phyloP scores from a whole-genome alignment of 805 yeast genomes.

The Ogataea haglerorum region DNA sequence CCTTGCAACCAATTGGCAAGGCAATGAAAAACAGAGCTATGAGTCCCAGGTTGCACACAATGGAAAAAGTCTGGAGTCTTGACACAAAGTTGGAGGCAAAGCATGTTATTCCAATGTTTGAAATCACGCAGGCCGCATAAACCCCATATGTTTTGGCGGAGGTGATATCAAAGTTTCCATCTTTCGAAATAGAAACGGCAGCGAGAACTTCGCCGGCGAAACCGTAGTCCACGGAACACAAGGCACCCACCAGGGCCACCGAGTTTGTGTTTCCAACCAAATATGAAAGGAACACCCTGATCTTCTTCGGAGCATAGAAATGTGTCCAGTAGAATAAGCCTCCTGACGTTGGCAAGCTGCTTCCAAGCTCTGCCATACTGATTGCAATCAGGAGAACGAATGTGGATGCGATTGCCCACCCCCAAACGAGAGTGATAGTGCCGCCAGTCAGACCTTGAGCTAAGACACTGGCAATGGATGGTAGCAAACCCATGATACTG shows the following conservation, averaged over 20 bases:
- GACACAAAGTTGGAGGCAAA: constrained; percentile 40
- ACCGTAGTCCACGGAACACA: constrained; percentile 43
- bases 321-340: constrained; percentile 57
- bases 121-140: constrained; percentile 40
- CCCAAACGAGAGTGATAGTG: constrained; percentile 58
- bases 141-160: constrained; percentile 40
- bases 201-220: constrained; percentile 43
- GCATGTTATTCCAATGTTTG: constrained; percentile 38
- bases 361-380: constrained; percentile 58
- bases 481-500: constrained; percentile 60
- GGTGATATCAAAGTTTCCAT: constrained; percentile 40
- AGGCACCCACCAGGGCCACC: constrained; percentile 41
- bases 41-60: constrained; percentile 35
- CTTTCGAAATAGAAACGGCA: constrained; percentile 39
- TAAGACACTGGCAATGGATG: constrained; percentile 59
- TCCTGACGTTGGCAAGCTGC: constrained; percentile 59
- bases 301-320: constrained; percentile 39
- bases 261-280: constrained; percentile 44
- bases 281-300: constrained; percentile 38
- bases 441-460: constrained; percentile 56
- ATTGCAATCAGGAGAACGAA: constrained; percentile 53
- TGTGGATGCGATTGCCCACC: constrained; percentile 40
- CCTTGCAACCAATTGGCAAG: constrained; percentile 41
- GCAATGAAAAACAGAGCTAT: constrained; percentile 42
- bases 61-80: constrained; percentile 39